Evolutionary conservation across 2,329 filamentous ascomycete genomes (phyloP), one percentile per base, ranked within the genome.

Genomic region (Phoma herbarum): DNA sequence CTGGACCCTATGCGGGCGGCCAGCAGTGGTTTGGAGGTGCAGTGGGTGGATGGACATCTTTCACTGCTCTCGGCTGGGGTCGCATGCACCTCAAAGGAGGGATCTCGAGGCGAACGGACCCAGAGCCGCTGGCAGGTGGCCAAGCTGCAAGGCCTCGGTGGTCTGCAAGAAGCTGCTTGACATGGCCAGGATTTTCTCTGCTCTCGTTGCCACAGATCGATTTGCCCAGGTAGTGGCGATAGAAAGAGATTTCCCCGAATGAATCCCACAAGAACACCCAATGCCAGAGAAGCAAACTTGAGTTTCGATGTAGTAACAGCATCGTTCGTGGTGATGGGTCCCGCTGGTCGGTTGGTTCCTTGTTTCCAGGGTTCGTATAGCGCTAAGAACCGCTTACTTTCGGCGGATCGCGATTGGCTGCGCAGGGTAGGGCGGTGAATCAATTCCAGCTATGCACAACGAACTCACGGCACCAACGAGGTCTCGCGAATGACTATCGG

Each of bases 371-470:
- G 42, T 46, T 46, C 18, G 47, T 25, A 47, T 39, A 25, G 52
- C 61, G 65, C 65, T 64, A 69, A 58, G 52, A 39, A 44, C 47
- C 41, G 68, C 65, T 70, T 69, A 70, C 54, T 68, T 69, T 70
- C 60, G 55, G 59, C 57, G 35, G 23, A 29, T 14, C 29, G 20
- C 57, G 53, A 70, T 70, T 70, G 68, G 67, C 66, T 56, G 39
- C 51, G 25, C 10, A n/a, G 43, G 20, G 61, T 33, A 50, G 54
- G 46, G 56, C 56, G 56, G 56, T 59, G 56, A 59, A 59, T 54
- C 45, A 50, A 47, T 41, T 33, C 26, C 54, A 41, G 56, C 31
- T n/a, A 54, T 59, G 50, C 56, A 43, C 41, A 35, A 42, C 33
- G 20, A 59, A 50, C 39, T 41, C 33, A 42, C 57, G 46, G 57